Base-by-base conservation (phyloP, 140 eudicot genomes). In the Flaveria floridana region DNA sequence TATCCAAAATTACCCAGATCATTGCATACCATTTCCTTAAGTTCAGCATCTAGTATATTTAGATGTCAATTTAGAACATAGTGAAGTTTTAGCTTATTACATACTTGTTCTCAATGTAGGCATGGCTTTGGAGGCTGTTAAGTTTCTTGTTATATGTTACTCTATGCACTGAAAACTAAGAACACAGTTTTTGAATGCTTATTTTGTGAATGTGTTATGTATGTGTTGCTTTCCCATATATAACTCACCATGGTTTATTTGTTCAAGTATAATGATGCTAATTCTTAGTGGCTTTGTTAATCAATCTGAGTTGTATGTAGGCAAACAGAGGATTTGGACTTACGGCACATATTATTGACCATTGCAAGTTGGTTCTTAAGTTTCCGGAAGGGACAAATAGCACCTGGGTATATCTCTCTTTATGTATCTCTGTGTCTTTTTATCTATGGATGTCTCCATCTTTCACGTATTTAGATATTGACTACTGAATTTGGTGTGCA, bases 281-380 rank as follows among this genome's bases (percentile, higher is more conserved):
- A 70, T 74, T 58, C n/a, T 7, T 58, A 34, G 19, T 55, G 30
- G 20, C 18, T 18, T 65, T 16, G 52, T 65, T 20, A 57, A 44
- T 25, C 69, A 37, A 59, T 53, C 28, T 26, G 65, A 52, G 18
- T 74, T 74, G 42, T 59, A 46, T 82, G 83, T 80, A 93, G 99
- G 99, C 99, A 75, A 88, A 90, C 86, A 82, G 99, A 84, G 99
- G 99, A 62, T 88, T 94, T 85, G 99, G 97, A 77, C 96, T 94
- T 57, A 79, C 95, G n/a, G 99, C 99, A 41, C 90, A 91, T 71
- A 83, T 84, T 7, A 80, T 90, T 71, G 96, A 94, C 66, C 99
- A 94, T 74, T 94, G 99, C 85, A 94, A 88, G 59, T 70, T 94
- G 84, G 76, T 91, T 65, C 97, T 94, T 57, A 90, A 94, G 87